Conservation (phyloP, 176 grass and related monocot genomes). For the Aegilops tauschii region DNA sequence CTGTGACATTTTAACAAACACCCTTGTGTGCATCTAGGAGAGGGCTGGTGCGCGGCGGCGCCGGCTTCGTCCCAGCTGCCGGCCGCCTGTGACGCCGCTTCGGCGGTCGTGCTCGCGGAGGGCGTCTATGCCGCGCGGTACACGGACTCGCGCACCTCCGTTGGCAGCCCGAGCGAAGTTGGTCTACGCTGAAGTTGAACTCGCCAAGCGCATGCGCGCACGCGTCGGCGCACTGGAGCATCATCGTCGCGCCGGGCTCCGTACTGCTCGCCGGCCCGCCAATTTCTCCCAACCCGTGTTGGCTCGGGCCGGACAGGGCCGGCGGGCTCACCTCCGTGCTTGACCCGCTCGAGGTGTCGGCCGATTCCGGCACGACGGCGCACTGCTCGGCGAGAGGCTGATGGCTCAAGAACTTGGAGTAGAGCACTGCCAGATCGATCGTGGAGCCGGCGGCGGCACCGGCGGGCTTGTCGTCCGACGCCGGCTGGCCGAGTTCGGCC, state of each 20-base stretch:
- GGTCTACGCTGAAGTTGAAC: constrained; percentile 35
- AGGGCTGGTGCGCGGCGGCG: too few species aligned
- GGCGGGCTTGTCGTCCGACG: not conserved
- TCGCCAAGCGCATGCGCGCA: constrained; percentile 1
- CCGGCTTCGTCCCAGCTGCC: too few species aligned
- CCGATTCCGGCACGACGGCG: constrained; percentile 10
- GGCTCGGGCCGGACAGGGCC: not conserved
- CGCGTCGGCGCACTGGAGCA: not conserved
- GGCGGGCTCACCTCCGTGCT: constrained; percentile 8
- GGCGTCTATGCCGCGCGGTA: too few species aligned
- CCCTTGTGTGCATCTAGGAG: too few species aligned
- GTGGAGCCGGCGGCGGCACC: too few species aligned
- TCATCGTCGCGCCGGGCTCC: not conserved
- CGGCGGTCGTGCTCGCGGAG: too few species aligned
- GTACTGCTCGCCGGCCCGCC: constrained; percentile 8
- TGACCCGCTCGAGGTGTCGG: constrained; percentile 9
- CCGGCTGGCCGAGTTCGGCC: not conserved
- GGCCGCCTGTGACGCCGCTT: too few species aligned
- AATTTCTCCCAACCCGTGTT: not conserved
- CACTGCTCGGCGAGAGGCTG: not conserved
- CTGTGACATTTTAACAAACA: too few species aligned
- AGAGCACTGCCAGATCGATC: constrained; percentile 55
- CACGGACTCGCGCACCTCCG: not conserved
- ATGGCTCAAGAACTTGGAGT: constrained; percentile 60
- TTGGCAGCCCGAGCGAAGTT: constrained; percentile 34